Conservation (phyloP, 306 rosid genomes). For the Dryas alaskensis region DNA sequence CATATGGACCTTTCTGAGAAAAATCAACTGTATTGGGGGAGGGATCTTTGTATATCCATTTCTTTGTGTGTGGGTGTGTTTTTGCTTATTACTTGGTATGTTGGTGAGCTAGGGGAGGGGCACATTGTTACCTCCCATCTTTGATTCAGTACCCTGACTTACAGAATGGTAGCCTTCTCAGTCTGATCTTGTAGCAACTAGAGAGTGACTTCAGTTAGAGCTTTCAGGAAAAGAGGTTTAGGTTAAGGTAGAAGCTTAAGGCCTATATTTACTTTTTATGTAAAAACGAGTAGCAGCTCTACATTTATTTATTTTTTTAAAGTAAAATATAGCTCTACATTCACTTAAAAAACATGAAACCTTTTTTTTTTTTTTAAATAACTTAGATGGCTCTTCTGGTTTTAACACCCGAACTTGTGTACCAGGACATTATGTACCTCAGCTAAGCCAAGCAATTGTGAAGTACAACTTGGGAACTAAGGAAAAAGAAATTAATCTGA, state of each 20-base stretch:
- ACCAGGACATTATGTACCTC: slow-evolving; percentile 94
- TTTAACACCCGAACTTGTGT: slow-evolving; percentile 24
- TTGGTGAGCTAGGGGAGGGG: no score
- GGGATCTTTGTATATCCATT: no score
- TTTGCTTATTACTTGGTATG: no score
- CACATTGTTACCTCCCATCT: no score
- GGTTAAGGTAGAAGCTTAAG: neutral
- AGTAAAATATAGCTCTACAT: no score
- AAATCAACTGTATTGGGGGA: no score
- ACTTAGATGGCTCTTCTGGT: neutral
- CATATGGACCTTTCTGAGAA: no score
- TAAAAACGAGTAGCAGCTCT: neutral
- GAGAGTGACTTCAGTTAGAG: neutral
- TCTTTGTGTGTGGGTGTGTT: no score
- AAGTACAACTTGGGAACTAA: slow-evolving; percentile 45
- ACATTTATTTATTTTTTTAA: neutral
- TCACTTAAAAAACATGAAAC: no score
- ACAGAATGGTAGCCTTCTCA: neutral
- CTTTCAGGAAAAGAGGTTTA: neutral
- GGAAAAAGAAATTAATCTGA: slow-evolving; percentile 59
- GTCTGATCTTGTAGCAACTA: no score
- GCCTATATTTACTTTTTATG: neutral
- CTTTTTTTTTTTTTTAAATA: neutral
- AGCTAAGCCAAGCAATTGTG: slow-evolving; percentile 82
- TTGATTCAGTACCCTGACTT: no score